Evolutionary conservation across 129 eudicot species (phyloP), one percentile per base, ranked within the genome.

Genomic region (Flaveria sonorensis): DNA sequence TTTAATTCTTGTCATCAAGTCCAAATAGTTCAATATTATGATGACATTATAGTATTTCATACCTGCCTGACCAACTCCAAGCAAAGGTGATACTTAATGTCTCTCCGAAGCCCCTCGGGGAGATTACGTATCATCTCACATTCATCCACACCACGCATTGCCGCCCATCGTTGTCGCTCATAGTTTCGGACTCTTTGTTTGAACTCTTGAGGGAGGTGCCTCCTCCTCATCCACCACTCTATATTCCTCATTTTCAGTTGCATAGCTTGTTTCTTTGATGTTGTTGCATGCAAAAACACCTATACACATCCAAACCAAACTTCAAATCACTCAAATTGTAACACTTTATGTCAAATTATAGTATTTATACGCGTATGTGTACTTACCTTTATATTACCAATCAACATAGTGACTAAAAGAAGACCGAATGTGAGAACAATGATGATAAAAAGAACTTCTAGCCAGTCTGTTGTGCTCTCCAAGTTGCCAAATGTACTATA

Each of bases 91-190:
- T 95, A 91, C 83, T 95, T 95, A 77, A 95, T 95, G 85, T 95
- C 99, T 84, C 97, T 89, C 70, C 99, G 84, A 8, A 95, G 96
- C 7, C 99, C 94, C 81, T 95, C 99, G 0, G 99, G 99, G 39
- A 95, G 95, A 73, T 95, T 95, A 7, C 90, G 79, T 11, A 90
- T 92, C 97, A 95, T 95, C 81, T 95, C 99, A 76, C 95, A 92
- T 79, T 95, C 99, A 56, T 95, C 97, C 0, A 95, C 99, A n/a
- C 99, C 99, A 16, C 99, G 94, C 99, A 89, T 95, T 42, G 99
- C 99, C 0, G 99, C 97, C 99, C 99, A 95, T 1, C 96, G 83
- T 71, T 95, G 99, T n/a, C 99, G 81, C 86, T 95, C 96, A 73
- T 91, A 92, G 83, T 92, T 92, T 52, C 99, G 74, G 46, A 92